Percentiles rank a stretch among this genome's conserved stretches.
These are phyloP conservation scores for Oryza brachyantha DNA, from an alignment of 176 grass and related monocot genomes.

Conservation along the genomic window DNA sequence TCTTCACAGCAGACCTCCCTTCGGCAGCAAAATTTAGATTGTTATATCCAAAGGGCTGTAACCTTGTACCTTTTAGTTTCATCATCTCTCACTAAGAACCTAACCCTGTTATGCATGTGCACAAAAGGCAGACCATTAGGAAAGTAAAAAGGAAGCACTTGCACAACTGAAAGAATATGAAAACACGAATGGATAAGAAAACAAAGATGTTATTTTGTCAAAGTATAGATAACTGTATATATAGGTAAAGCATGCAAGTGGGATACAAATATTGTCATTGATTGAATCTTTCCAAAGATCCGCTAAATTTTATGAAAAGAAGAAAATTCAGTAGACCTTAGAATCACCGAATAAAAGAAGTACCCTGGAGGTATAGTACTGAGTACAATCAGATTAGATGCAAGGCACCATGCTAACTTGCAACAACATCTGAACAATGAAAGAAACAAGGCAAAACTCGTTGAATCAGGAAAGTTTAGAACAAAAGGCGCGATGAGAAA, in stretches of 20 bases:
- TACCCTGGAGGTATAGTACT: not conserved
- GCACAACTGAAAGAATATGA: not conserved
- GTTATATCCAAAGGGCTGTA: constrained; percentile 14
- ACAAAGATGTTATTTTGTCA: not conserved
- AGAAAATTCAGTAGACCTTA: not conserved
- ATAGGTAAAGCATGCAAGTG: not conserved
- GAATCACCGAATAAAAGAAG: not conserved
- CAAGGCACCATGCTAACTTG: not conserved
- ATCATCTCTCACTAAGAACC: constrained; percentile 24
- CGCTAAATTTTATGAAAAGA: not conserved
- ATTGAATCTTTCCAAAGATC: constrained; percentile 18
- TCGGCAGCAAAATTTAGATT: constrained; percentile 6
- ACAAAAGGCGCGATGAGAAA: constrained; percentile 3
- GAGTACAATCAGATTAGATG: not conserved
- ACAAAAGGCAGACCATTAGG: constrained; percentile 9
- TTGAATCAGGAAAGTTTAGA: not conserved
- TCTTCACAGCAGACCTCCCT: constrained; percentile 18
- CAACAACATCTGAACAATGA: not conserved
- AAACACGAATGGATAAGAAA: constrained; percentile 21
- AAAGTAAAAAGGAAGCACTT: constrained; percentile 8
- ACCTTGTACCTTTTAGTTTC: constrained; percentile 19
- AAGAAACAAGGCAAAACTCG: not conserved
- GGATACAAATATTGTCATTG: not conserved
- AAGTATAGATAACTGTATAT: not conserved
- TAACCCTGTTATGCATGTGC: not conserved